These are phyloP conservation scores for Aspergillus fumigatiaffinis DNA, from an alignment of 2,329 filamentous ascomycete species.

Conservation along the genomic window DNA sequence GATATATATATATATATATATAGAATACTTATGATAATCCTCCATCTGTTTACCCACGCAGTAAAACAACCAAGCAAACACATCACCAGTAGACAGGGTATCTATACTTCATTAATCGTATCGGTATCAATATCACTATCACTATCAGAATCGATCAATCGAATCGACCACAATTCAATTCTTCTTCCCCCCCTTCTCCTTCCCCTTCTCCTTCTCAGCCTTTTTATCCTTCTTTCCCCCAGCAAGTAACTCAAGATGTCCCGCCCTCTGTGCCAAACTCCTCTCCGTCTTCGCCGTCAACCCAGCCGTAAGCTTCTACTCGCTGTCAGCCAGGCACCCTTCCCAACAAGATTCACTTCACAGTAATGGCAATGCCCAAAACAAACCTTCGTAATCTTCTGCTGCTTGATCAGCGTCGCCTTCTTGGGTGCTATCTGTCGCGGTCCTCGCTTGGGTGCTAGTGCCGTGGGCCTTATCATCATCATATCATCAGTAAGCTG, in stretches of 20 bases:
- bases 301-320: slow-evolving; percentile 58
- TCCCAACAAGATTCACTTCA: too few relatives aligned
- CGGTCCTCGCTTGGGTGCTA: slow-evolving; percentile 55
- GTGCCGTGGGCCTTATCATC: slow-evolving; percentile 20
- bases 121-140: background rate
- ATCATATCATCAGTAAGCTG: slow-evolving; percentile 1
- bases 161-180: slow-evolving; percentile 6
- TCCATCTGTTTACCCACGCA: background rate
- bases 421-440: slow-evolving; percentile 66
- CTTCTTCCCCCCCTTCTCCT: slow-evolving; percentile 29
- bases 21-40: background rate
- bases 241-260: slow-evolving; percentile 65
- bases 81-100: slow-evolving; percentile 8
- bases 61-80: too few relatives aligned
- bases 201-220: slow-evolving; percentile 32
- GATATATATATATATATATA: background rate
- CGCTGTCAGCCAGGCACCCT: background rate
- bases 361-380: background rate
- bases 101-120: slow-evolving; percentile 13
- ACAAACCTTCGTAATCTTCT: slow-evolving; percentile 59
- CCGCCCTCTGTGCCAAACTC: slow-evolving; percentile 61
- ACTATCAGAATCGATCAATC: background rate
- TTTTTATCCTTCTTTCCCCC: slow-evolving; percentile 62
- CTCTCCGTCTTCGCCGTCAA: slow-evolving; percentile 64
- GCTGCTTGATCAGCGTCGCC: slow-evolving; percentile 54